These are phyloP conservation scores for Thalassiosira mediterranea DNA, from an alignment of 352 stramenopile genomes.

Conservation along the genomic window DNA sequence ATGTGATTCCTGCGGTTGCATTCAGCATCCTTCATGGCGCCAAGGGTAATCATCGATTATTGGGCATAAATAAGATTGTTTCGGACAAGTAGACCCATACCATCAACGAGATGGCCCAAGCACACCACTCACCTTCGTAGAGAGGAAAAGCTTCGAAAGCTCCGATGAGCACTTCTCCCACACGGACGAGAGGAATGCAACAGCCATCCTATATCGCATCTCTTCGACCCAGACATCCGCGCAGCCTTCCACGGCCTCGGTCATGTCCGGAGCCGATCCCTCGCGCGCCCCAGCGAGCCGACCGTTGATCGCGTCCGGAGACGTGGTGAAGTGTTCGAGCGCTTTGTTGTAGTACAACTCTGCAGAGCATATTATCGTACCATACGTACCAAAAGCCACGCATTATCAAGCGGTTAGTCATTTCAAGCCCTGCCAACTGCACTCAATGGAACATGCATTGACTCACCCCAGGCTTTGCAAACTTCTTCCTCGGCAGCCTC, in stretches of 20 bases:
- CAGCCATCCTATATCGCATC: slow-evolving; percentile 74
- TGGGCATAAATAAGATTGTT: too few species aligned
- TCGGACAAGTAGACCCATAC: too few species aligned
- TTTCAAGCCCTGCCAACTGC: too few species aligned
- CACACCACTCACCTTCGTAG: too few species aligned
- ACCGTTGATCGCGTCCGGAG: slow-evolving; percentile 16
- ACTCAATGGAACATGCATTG: too few species aligned
- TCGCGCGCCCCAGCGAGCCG: slow-evolving; percentile 19
- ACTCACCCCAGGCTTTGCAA: slow-evolving; percentile 59
- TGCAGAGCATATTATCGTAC: too few species aligned
- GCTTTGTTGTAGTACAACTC: slow-evolving; percentile 54
- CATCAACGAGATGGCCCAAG: too few species aligned
- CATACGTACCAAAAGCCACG: too few species aligned
- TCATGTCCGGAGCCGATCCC: slow-evolving; percentile 1
- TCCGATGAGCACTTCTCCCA: slow-evolving; percentile 74
- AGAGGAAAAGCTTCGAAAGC: slow-evolving; percentile 66
- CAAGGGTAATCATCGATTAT: too few species aligned
- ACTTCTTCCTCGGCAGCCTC: slow-evolving; percentile 72
- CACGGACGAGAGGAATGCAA: slow-evolving; percentile 63
- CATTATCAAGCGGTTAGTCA: too few species aligned
- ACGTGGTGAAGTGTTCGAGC: slow-evolving; percentile 29
- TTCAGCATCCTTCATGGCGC: slow-evolving; percentile 77
- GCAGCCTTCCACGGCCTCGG: slow-evolving; percentile 45
- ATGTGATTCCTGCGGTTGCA: slow-evolving; percentile 61
- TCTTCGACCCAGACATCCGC: slow-evolving; percentile 68